Conservation (phyloP, 2,329 filamentous ascomycete genomes). For the Scedosporium apiospermum region DNA sequence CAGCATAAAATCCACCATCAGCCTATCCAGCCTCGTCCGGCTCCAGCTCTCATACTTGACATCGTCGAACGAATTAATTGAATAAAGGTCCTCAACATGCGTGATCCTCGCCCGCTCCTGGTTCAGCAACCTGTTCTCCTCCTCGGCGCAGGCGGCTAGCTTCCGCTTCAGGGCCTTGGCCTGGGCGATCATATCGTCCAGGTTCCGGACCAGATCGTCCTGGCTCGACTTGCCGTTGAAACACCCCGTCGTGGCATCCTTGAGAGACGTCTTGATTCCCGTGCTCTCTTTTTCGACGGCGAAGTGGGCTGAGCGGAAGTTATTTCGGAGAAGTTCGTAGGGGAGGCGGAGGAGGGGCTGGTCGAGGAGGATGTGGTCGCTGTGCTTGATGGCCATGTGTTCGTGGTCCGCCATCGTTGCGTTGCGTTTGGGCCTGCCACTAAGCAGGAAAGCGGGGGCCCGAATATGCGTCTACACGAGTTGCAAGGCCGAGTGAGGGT, state of each 20-base stretch:
- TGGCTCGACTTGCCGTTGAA: conserved; percentile 52
- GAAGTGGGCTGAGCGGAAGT: conserved; percentile 79
- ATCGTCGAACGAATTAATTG: conserved; percentile 73
- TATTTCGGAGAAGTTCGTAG: conserved; percentile 85
- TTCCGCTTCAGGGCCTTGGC: conserved; percentile 87
- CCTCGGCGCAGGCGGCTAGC: conserved; percentile 64
- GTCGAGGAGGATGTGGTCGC: conserved; percentile 71
- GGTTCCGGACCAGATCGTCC: conserved; percentile 64
- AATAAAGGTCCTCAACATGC: conserved; percentile 73
- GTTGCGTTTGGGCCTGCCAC: background rate
- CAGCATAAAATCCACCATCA: conserved; percentile 88
- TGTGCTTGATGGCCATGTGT: conserved; percentile 61
- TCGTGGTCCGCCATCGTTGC: conserved; percentile 48
- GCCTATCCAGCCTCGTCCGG: conserved; percentile 65
- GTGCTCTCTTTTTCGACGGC: conserved; percentile 63
- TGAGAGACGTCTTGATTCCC: conserved; percentile 50
- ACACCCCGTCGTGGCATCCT: conserved; percentile 57
- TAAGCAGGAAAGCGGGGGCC: background rate
- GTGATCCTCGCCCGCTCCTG: conserved; percentile 68
- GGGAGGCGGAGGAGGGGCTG: conserved; percentile 90
- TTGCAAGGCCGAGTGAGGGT: background rate
- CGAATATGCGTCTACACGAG: background rate
- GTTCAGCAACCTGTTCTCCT: conserved; percentile 67
- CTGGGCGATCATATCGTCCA: conserved; percentile 77
- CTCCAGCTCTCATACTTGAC: conserved; percentile 93